Conservation (phyloP, 2,329 filamentous ascomycete genomes). For the Domatiomyces catenatus region DNA sequence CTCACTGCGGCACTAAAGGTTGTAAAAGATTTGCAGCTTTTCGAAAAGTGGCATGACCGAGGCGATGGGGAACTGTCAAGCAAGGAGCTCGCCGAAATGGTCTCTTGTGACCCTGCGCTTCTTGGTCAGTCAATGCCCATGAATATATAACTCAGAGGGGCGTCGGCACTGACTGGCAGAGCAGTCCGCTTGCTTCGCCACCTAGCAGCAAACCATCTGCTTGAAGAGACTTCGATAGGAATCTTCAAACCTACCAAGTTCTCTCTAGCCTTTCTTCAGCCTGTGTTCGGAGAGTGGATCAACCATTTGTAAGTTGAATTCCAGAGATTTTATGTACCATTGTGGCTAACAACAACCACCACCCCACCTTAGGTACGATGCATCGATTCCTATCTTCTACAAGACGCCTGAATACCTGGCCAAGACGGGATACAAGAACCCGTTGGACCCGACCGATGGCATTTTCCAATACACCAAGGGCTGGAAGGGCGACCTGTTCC, state of each 20-base stretch:
- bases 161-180: neutral
- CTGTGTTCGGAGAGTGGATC: neutral
- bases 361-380: neutral
- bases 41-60: neutral
- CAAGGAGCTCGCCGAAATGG: neutral
- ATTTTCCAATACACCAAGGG: slow-evolving; percentile 5
- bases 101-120: neutral
- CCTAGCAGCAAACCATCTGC: neutral
- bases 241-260: neutral
- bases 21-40: neutral
- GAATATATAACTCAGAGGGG: neutral
- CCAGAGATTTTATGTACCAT: neutral
- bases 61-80: neutral
- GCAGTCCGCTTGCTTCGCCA: neutral
- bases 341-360: neutral
- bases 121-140: neutral
- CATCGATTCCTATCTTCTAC: neutral
- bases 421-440: slow-evolving; percentile 5
- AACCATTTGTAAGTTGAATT: neutral
- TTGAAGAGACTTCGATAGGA: neutral
- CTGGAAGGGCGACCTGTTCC: neutral
- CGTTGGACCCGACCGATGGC: slow-evolving; percentile 4
- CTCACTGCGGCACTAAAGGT: neutral
- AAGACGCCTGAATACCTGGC: slow-evolving; percentile 6
- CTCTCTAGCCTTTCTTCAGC: neutral